Base-by-base conservation (phyloP, 768 basidiomycete species). In the Myochromella boudieri region DNA sequence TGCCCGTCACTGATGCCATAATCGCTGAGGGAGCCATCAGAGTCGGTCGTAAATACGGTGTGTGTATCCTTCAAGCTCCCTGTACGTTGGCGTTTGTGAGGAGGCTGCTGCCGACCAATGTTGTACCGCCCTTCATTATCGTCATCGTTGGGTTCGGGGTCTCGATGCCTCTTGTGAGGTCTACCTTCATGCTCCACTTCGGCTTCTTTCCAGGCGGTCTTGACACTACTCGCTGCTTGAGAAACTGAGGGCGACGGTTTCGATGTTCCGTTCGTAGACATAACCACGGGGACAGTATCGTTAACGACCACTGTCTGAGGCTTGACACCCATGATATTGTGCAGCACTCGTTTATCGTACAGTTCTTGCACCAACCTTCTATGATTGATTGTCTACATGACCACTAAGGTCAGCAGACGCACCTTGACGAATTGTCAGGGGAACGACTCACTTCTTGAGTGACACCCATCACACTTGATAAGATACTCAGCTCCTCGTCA, bases 391-490 rank as follows among this genome's bases (percentile, higher is more conserved):
- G 84, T 88, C 87, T 91, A 56, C 3, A 20, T 14, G 28, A 20
- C 6, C 42, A 42, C 22, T 37, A 47, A 18, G 44, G 37, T 43
- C 37, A 44, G 28, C 42, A 42, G 3, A n/a, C 3, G 7, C 37
- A 42, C 1, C 41, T 42, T n/a, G n/a, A n/a, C n/a, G n/a, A n/a
- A n/a, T n/a, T 46, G 18, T 22, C 6, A 12, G 32, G 12, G 22
- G 14, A 48, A 40, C 44, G 54, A 54, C 76, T 53, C 51, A 89
- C 92, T 78, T 93, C 88, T 61, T 87, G 83, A 2, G 91, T 87
- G 5, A 95, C 78, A 8, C 87, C 85, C 71, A 95, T 76, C 24
- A 97, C 78, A 25, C 77, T 85, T 2, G 84, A 80, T 34, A 97
- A 62, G 43, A 95, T 85, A 58, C 88, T 91, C 76, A 87, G 68